Percentiles rank a stretch among this genome's conserved stretches.
These are phyloP conservation scores for Nicotiana attenuata DNA, from an alignment of 257 asterid species.

Conservation along the genomic window DNA sequence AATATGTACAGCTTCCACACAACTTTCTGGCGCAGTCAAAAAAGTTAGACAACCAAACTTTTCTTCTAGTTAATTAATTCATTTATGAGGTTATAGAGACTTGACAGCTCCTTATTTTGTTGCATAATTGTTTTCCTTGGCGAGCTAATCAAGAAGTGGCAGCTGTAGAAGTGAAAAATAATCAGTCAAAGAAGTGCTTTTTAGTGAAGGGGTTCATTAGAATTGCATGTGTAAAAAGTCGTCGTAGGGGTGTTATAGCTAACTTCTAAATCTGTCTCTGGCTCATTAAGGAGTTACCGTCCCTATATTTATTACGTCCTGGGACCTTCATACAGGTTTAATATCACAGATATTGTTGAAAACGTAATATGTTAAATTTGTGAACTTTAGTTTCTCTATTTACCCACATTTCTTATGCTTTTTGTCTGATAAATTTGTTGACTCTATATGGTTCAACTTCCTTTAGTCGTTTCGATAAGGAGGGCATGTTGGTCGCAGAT, in stretches of 20 bases:
- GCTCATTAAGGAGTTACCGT: not conserved
- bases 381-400: not conserved
- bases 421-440: not conserved
- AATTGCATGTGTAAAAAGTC: not conserved
- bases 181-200: not conserved
- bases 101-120: not conserved
- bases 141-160: not conserved
- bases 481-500: not conserved
- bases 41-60: not conserved
- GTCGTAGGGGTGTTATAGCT: not conserved
- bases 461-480: not conserved
- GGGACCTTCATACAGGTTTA: not conserved
- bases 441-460: not conserved
- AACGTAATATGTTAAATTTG: not conserved
- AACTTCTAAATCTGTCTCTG: not conserved
- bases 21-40: not conserved
- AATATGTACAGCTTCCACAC: not conserved
- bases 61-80: not conserved
- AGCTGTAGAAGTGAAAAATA: not conserved
- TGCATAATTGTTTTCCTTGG: not conserved
- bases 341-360: not conserved
- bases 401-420: not conserved
- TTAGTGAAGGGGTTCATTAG: not conserved
- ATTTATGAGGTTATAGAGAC: not conserved
- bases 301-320: not conserved